Evolutionary conservation across 2,329 filamentous ascomycete genomes (phyloP).

Genomic region (Immersiporthe knoxdaviesiana): DNA sequence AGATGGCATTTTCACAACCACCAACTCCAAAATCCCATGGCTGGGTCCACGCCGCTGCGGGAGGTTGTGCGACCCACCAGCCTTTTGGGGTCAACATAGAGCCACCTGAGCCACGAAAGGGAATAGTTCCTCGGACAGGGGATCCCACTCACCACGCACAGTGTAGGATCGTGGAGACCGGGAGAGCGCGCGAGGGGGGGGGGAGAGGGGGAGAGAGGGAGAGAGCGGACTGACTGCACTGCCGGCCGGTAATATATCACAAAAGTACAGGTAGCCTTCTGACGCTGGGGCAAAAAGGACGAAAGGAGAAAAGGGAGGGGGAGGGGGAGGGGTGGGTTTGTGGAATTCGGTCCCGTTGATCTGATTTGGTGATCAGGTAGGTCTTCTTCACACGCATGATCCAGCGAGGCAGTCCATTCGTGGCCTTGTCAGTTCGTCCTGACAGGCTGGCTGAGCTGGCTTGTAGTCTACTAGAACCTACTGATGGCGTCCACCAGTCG

Average conservation of each 20-base stretch:
- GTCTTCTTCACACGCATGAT: background rate
- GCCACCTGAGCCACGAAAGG: background rate
- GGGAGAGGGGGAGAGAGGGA: no score
- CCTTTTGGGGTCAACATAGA: background rate
- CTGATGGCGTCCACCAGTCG: slow-evolving; percentile 9
- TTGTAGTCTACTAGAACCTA: background rate
- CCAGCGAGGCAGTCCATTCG: slow-evolving; percentile 11
- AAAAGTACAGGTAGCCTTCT: slow-evolving; percentile 4
- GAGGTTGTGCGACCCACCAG: slow-evolving; percentile 2
- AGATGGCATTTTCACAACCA: slow-evolving; percentile 9
- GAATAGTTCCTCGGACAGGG: slow-evolving; percentile 7
- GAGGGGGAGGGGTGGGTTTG: background rate
- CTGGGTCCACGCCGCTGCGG: background rate
- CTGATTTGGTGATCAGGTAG: background rate
- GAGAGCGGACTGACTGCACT: background rate
- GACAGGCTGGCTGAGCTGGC: background rate
- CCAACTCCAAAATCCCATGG: slow-evolving; percentile 12
- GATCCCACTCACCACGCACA: background rate
- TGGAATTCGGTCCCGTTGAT: background rate
- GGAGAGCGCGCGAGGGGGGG: no score
- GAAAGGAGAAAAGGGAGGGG: background rate
- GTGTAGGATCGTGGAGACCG: background rate
- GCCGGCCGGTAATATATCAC: slow-evolving; percentile 11
- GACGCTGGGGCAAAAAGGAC: background rate
- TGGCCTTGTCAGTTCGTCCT: slow-evolving; percentile 11